Evolutionary conservation across 257 asterid species (phyloP), one percentile per base, ranked within the genome.

Genomic region (Nemophila menziesii): DNA sequence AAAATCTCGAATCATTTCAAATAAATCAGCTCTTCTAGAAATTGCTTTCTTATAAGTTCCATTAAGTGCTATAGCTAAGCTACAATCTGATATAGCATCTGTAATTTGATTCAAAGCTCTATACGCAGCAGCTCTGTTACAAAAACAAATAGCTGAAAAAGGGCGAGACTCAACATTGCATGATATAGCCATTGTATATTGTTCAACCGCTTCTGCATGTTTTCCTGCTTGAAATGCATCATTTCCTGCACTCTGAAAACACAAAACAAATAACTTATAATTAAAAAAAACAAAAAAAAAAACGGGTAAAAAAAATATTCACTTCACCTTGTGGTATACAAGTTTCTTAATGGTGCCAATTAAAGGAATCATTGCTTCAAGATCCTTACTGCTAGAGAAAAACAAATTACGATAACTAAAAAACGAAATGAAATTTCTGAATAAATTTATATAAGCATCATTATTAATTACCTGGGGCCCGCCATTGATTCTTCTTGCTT

Each of bases 101-200:
- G 79, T 40, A 52, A 73, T 76, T 58, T 89, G 98, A 48, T 90
- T 92, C 87, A 72, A 62, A 46, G 93, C 80, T 47, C 85, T 68
- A 65, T 78, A 89, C 39, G 94, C 94, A 57, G 96, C 96, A 38
- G 98, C 96, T 24, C 98, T 94, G 56, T 89, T 89, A 62, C 98
- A 74, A 21, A 80, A 89, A 57, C 98, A 89, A 44, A 84, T 81
- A 26, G 98, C 95, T 34, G 94, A 65, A 68, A 78, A 89, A 70
- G 96, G 87, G 17, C 75, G 92, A 27, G 98, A 84, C 69, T 84
- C 96, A 46, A 74, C 75, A 54, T 77, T 84, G 54, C 86, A 74
- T 29, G 78, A 74, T 66, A 89, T 60, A 39, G 94, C 93, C 67
- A 93, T 79, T 15, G 87, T 84, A 62, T 89, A 89, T 64, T 72